Conservation (phyloP, 1,284 basidiomycete genomes). For the Austroboletus sp. region DNA sequence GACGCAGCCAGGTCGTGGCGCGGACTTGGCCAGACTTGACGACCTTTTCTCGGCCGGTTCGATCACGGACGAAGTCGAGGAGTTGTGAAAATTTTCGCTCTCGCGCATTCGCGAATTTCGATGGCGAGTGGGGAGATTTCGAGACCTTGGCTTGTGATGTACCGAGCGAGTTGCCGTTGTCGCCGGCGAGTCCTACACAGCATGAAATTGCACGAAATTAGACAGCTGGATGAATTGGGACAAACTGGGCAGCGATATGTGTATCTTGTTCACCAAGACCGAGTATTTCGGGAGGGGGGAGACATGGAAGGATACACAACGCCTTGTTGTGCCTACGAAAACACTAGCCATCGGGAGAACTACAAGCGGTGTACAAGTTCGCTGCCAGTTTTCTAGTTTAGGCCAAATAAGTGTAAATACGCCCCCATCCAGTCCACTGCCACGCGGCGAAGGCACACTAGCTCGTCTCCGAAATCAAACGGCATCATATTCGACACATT, state of each 20-base stretch:
- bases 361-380: background rate
- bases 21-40: conserved; percentile 29
- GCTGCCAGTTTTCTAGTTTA: background rate
- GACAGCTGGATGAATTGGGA: conserved; percentile 1
- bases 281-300: conserved; percentile 4
- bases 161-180: conserved; percentile 10
- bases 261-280: conserved; percentile 12
- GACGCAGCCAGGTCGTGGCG: conserved; percentile 38
- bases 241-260: conserved; percentile 19
- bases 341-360: conserved; percentile 13
- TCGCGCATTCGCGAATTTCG: conserved; percentile 7
- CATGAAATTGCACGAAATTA: conserved; percentile 1
- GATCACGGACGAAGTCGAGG: conserved; percentile 28
- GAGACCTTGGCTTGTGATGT: background rate
- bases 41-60: conserved; percentile 26
- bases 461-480: too few relatives aligned
- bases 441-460: too few relatives aligned
- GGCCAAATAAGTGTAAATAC: conserved; percentile 21
- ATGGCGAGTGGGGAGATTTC: background rate
- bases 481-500: too few relatives aligned
- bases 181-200: conserved; percentile 11
- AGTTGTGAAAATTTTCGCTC: conserved; percentile 22
- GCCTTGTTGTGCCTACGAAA: conserved; percentile 12
- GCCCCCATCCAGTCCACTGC: background rate
- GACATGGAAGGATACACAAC: conserved; percentile 4